Percentiles rank a stretch among this genome's conserved stretches.
phyloP scores from a whole-genome alignment of 2,329 filamentous ascomycete species.

The Rutstroemia sp. region DNA sequence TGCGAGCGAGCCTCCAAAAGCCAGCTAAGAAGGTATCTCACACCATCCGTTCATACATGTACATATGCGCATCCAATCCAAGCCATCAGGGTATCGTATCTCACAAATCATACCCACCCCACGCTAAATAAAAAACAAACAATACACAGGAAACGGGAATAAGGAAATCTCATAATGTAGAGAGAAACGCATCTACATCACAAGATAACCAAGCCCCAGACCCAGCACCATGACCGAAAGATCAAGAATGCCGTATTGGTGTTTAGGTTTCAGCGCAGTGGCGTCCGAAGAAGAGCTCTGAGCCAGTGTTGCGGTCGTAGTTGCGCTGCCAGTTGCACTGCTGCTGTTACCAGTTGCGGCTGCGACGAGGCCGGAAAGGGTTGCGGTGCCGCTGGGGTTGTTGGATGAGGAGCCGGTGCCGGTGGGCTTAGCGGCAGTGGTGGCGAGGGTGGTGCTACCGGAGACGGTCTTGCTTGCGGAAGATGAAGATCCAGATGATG shows the following conservation, averaged over 20 bases:
- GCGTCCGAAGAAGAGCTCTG: constrained; percentile 22
- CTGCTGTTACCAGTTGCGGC: neutral
- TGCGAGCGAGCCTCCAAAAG: no score
- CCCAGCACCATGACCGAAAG: constrained; percentile 25
- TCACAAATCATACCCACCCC: no score
- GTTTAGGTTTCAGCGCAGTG: constrained; percentile 17
- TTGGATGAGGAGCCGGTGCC: constrained; percentile 2
- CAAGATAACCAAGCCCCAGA: constrained; percentile 27
- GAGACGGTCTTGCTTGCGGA: constrained; percentile 4
- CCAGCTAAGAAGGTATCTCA: no score
- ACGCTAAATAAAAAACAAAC: no score
- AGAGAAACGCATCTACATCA: constrained; percentile 24
- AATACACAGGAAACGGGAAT: no score
- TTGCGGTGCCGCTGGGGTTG: constrained; percentile 7
- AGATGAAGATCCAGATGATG: neutral
- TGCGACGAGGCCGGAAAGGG: constrained; percentile 7
- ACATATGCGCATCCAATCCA: no score
- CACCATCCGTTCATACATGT: no score
- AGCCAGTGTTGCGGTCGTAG: neutral
- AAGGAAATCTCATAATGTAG: no score
- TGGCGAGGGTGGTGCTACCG: neutral
- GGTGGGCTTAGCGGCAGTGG: constrained; percentile 7
- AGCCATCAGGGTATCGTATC: no score
- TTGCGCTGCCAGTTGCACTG: neutral
- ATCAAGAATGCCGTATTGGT: constrained; percentile 24